Conservation (phyloP, 208 protist genomes). For the Leishmania amazonensis region DNA sequence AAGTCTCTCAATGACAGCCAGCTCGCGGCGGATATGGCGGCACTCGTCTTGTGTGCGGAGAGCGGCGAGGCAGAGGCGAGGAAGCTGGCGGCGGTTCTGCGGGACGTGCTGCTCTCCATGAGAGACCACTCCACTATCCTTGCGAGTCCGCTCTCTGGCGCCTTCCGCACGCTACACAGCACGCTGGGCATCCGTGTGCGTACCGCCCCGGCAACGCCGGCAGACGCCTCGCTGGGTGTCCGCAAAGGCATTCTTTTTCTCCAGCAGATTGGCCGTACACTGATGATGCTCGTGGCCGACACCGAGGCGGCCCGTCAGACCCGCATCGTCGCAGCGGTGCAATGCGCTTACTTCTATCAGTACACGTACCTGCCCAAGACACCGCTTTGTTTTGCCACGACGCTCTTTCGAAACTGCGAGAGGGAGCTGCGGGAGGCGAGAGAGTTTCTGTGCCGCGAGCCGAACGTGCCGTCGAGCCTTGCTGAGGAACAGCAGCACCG, state of each 20-base stretch:
- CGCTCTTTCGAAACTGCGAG: slow-evolving; percentile 35
- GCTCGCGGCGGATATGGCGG: slow-evolving; percentile 50
- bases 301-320: slow-evolving; percentile 43
- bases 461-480: slow-evolving; percentile 34
- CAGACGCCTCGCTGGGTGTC: slow-evolving; percentile 13
- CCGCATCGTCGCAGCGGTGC: slow-evolving; percentile 61
- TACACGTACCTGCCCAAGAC: slow-evolving; percentile 71
- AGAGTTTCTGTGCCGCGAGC: slow-evolving; percentile 34
- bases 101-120: slow-evolving; percentile 32
- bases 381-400: slow-evolving; percentile 59
- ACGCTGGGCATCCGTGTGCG: slow-evolving; percentile 49
- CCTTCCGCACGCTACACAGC: slow-evolving; percentile 59
- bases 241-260: slow-evolving; percentile 41
- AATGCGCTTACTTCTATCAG: slow-evolving; percentile 78
- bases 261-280: slow-evolving; percentile 40
- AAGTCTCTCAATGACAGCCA: slow-evolving; percentile 26
- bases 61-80: slow-evolving; percentile 40
- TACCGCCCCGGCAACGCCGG: slow-evolving; percentile 6
- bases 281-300: slow-evolving; percentile 68
- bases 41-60: slow-evolving; percentile 39
- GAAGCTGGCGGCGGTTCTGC: slow-evolving; percentile 45
- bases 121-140: slow-evolving; percentile 51
- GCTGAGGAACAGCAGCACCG: slow-evolving; percentile 49
- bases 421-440: slow-evolving; percentile 37
- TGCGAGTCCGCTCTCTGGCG: slow-evolving; percentile 57